Base-by-base conservation (phyloP, 306 rosid genomes). In the Cicer bijugum region DNA sequence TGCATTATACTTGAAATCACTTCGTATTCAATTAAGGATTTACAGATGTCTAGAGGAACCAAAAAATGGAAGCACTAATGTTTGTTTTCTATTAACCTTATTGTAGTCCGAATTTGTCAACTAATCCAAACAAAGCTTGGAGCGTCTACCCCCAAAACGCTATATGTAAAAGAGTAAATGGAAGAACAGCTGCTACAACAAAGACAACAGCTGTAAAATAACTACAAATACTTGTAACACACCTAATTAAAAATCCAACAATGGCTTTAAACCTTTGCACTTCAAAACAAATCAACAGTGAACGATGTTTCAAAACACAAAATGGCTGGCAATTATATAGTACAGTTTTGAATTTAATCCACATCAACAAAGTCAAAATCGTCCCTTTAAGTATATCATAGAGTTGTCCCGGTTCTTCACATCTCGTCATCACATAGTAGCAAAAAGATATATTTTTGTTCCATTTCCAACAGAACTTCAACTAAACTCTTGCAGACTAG, bases 161-260 rank as follows among this genome's bases (percentile, higher is more conserved):
- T 44, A 76, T 11, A 59, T 14, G 77, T 16, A 58, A 35, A 14
- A n/a, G 20, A 51, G 72, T 12, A 6, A 37, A 71, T 3, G 44
- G 16, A 6, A 23, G 67, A 51, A 71, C 71, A 66, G 15, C 56
- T 2, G 6, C 65, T 58, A 60, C 71, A 48, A 55, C 28, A 67
- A 43, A 67, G 50, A 67, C 53, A 59, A 44, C 64, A 63, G 51
- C 82, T 9, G 66, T 42, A 61, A 52, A 78, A 16, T 64, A 58
- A 46, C 47, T 61, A 10, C 0, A 50, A 28, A 37, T 28, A 35
- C 67, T 55, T 52, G 67, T 38, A 59, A 23, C 55, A 77, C 52
- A 12, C 33, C 68, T 59, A 38, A 72, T 59, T 73, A 55, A 6
- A 15, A 48, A 37, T 11, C 16, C 3, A 28, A 28, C 42, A 15